Conservation (phyloP, 2,329 filamentous ascomycete species). For the Ophiocordyceps camponoti-rufipedis region DNA sequence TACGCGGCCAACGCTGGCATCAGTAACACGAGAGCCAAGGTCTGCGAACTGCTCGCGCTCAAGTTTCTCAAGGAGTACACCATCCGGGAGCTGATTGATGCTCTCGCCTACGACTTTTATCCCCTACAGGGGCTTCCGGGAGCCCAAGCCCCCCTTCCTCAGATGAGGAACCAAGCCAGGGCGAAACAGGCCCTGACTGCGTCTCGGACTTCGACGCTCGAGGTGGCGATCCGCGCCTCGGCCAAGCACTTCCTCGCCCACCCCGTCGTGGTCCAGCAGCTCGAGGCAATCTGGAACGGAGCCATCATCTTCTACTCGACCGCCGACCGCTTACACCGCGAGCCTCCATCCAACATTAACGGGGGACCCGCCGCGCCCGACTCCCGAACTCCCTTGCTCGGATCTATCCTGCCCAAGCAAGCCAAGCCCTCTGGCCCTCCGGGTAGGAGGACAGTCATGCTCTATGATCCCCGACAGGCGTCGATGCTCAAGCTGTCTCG, state of each 20-base stretch:
- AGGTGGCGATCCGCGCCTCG: constrained; percentile 82
- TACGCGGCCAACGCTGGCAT: constrained; percentile 73
- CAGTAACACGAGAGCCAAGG: constrained; percentile 66
- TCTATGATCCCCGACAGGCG: constrained; percentile 82
- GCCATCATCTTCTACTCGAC: constrained; percentile 87
- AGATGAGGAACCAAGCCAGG: constrained; percentile 16
- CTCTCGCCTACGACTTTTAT: constrained; percentile 86
- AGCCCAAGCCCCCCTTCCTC: constrained; percentile 16
- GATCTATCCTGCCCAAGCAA: constrained; percentile 14
- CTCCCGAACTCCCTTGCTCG: constrained; percentile 33
- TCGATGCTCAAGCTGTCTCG: constrained; percentile 84
- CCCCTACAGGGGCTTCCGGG: constrained; percentile 64
- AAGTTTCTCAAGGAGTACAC: constrained; percentile 79
- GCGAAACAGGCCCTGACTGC: constrained; percentile 33
- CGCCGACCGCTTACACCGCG: constrained; percentile 67
- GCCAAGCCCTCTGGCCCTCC: constrained; percentile 17
- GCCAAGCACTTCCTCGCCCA: constrained; percentile 87
- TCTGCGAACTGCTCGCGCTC: constrained; percentile 81
- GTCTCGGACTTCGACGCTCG: constrained; percentile 73
- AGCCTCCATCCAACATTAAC: constrained; percentile 11
- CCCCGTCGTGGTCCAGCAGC: constrained; percentile 76
- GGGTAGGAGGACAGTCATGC: constrained; percentile 55
- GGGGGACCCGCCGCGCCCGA: constrained; percentile 13
- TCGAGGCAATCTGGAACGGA: constrained; percentile 95
- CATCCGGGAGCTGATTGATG: constrained; percentile 81